These are phyloP conservation scores for Cadophora sp. DNA, from an alignment of 2,329 filamentous ascomycete species.

Conservation along the genomic window DNA sequence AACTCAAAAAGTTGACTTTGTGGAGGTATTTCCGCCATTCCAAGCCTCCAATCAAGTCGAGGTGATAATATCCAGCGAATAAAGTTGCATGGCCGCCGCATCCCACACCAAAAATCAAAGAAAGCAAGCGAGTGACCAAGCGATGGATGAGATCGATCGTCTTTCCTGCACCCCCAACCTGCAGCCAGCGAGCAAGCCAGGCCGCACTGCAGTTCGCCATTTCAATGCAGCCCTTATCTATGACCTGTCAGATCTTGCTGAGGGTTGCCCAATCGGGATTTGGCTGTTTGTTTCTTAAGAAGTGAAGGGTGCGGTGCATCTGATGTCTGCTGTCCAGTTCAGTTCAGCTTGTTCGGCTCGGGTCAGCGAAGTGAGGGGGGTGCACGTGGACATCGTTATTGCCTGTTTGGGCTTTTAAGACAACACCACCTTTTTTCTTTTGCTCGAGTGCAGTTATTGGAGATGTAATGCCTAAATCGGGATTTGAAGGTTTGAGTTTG, in stretches of 20 bases:
- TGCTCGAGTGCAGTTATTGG: too few species aligned
- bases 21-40: not conserved
- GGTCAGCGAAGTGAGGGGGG: not conserved
- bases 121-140: not conserved
- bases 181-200: constrained; percentile 27
- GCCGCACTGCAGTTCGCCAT: constrained; percentile 35
- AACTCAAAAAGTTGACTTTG: not conserved
- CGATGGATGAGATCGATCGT: constrained; percentile 27
- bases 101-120: constrained; percentile 5
- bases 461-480: too few species aligned
- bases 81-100: constrained; percentile 3
- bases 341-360: not conserved
- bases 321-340: not conserved
- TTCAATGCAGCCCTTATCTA: constrained; percentile 34
- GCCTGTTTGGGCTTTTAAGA: not conserved
- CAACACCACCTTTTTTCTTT: not conserved
- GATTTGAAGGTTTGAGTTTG: too few species aligned
- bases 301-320: constrained; percentile 1
- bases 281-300: not conserved
- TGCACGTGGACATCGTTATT: not conserved
- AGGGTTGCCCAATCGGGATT: constrained; percentile 1
- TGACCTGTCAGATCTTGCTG: constrained; percentile 31
- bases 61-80: not conserved
- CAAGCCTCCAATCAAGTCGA: not conserved
- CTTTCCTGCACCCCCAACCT: constrained; percentile 7